Conservation (phyloP, 1,284 basidiomycete genomes). For the Pascua sp. region DNA sequence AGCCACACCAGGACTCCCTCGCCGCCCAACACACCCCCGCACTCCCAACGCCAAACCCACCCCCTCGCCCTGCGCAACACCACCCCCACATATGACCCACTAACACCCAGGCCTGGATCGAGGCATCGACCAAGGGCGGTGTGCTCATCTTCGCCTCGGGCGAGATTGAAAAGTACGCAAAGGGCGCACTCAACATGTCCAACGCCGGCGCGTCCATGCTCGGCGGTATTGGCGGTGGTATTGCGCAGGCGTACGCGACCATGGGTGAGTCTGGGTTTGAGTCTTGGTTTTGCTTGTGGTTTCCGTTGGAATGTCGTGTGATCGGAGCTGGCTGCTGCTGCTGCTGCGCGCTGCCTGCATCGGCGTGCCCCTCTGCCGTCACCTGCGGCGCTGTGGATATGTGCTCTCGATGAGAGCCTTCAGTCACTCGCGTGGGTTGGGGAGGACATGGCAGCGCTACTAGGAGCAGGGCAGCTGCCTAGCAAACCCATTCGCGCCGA, state of each 20-base stretch:
- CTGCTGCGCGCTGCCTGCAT: no score
- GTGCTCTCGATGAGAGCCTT: no score
- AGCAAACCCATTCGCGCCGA: no score
- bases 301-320: no score
- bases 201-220: conserved; percentile 81
- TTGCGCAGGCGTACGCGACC: conserved; percentile 97
- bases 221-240: conserved; percentile 95
- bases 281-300: no score
- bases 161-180: conserved; percentile 76
- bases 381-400: no score
- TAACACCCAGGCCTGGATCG: conserved; percentile 84
- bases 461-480: no score
- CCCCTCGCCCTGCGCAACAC: no score
- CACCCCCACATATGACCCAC: neutral
- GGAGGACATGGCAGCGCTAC: no score
- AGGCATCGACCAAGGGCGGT: conserved; percentile 96
- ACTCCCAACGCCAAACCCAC: neutral
- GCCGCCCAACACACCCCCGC: neutral
- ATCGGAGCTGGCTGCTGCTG: no score
- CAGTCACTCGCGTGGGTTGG: no score
- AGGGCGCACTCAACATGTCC: conserved; percentile 64
- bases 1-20: neutral
- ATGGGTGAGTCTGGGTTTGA: conserved; percentile 69
- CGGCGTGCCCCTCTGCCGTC: no score
- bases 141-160: conserved; percentile 94